Base-by-base conservation (phyloP, 345 rosid species). In the Alliaria petiolata region DNA sequence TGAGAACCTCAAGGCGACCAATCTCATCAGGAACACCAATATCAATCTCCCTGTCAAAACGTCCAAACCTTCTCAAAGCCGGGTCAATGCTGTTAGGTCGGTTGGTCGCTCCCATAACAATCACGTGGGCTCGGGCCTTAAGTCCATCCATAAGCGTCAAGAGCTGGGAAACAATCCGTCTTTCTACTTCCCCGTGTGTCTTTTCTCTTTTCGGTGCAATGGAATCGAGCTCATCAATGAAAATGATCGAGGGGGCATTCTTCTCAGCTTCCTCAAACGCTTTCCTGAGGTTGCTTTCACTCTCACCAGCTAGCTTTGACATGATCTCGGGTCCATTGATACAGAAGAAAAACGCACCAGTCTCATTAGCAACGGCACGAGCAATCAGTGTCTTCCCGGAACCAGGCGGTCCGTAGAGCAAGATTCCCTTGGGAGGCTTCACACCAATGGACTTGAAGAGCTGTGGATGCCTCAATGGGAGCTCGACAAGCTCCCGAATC, bases 21-120 rank as follows among this genome's bases (percentile, higher is more conserved):
- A 93, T 83, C 80, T 93, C 98, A 77, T 90, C 98, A 6, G 98
- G 98, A 30, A 92, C 95, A 38, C 98, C 98, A 67, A 92, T 92
- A 74, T 89, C 98, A 17, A 93, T 93, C 50, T 93, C 98, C 77
- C 97, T 79, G 25, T 90, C 98, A 74, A 93, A 93, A 36, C 98
- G 80, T 6, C 98, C 97, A 79, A 93, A 93, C 78, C 97, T 87
- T 65, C 98, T 86, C 71, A 90, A 78, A 60, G 98, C 96, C 3
- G 97, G 86, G 79, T 93, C 98, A 70, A 93, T 85, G 74, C 97
- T 90, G 67, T 90, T 93, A 9, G 98, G 97, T 33, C 97, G 95
- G 84, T 93, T 93, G 35, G 98, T 93, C 19, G 98, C 98, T 13
- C 98, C 98, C 7, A 93, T 93, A 63, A 93, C 98, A 45, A 93